Conservation (phyloP, 2,329 filamentous ascomycete species). For the Phialophora chinensis region DNA sequence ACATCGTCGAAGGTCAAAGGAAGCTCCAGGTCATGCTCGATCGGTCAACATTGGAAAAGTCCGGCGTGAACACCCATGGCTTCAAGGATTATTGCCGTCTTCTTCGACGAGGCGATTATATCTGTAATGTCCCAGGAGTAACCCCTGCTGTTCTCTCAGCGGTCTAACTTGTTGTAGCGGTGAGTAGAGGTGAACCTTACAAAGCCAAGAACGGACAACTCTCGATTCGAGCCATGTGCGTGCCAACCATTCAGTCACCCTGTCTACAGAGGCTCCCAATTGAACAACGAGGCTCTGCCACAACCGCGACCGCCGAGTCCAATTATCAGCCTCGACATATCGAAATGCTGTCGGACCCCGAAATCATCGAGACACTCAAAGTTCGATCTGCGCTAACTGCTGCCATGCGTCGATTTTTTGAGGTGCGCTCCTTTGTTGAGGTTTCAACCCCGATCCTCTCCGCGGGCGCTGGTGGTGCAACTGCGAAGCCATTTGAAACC, state of each 20-base stretch:
- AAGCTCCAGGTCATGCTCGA: conserved; percentile 71
- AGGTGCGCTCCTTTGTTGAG: conserved; percentile 76
- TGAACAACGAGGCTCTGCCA: conserved; percentile 30
- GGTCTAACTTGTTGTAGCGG: conserved; percentile 54
- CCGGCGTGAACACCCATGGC: conserved; percentile 47
- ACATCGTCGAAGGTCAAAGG: conserved; percentile 74
- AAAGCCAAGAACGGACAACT: conserved; percentile 76
- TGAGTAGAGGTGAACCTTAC: conserved; percentile 69
- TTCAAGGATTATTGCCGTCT: conserved; percentile 57
- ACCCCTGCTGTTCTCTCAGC: conserved; percentile 21
- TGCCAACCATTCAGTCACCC: conserved; percentile 77
- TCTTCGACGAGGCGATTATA: conserved; percentile 80
- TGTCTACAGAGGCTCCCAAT: conserved; percentile 79
- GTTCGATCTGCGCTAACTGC: conserved; percentile 77
- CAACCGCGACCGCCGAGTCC: conserved; percentile 61
- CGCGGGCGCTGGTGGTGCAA: conserved; percentile 81
- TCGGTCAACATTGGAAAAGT: conserved; percentile 42
- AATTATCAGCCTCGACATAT: conserved; percentile 67
- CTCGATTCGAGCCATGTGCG: conserved; percentile 69
- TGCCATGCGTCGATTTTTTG: conserved; percentile 74
- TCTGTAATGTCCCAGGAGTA: conserved; percentile 64
- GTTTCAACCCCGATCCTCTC: conserved; percentile 90
- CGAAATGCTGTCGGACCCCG: conserved; percentile 78
- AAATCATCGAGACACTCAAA: conserved; percentile 71
- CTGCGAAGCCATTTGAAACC: conserved; percentile 85